Percentiles rank a stretch among this genome's conserved stretches.
Conservation (phyloP, 371 early-diverging fungal species). For the Rhizopus delemar region DNA sequence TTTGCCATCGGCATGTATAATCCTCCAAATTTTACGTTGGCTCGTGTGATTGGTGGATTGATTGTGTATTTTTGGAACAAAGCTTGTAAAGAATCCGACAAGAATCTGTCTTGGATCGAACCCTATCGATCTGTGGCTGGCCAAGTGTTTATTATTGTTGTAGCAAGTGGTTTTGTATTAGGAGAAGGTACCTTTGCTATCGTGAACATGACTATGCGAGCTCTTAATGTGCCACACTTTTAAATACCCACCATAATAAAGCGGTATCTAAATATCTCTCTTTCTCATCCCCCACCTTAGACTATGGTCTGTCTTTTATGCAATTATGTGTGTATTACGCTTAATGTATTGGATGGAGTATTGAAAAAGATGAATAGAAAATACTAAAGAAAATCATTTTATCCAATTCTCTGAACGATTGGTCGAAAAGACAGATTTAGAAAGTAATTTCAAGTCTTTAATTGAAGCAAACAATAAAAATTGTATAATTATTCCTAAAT, state of each 20-base stretch:
- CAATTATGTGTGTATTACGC: no score
- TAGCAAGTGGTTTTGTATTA: constrained; percentile 79
- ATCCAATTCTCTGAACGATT: no score
- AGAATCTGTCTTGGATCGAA: constrained; percentile 13
- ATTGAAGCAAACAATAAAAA: no score
- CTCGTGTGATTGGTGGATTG: constrained; percentile 73
- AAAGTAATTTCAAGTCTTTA: no score
- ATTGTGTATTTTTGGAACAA: constrained; percentile 50
- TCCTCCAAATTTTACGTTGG: constrained; percentile 77
- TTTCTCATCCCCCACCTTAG: no score
- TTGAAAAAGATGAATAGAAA: no score
- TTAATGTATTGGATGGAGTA: no score
- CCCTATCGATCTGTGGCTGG: constrained; percentile 37
- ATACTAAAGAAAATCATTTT: no score
- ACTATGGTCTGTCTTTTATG: no score
- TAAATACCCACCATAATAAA: constrained; percentile 13
- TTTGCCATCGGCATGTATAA: constrained; percentile 88
- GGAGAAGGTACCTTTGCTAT: constrained; percentile 80
- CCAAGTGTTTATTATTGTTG: constrained; percentile 68
- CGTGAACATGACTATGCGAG: constrained; percentile 54
- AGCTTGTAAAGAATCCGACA: constrained; percentile 34
- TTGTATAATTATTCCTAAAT: no score
- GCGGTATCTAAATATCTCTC: no score
- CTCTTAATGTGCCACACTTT: constrained; percentile 46
- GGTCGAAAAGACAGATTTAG: no score